Percentiles rank a stretch among this genome's conserved stretches.
Evolutionary conservation across 208 protist genomes (phyloP).

Genomic region (Leishmania arabica): DNA sequence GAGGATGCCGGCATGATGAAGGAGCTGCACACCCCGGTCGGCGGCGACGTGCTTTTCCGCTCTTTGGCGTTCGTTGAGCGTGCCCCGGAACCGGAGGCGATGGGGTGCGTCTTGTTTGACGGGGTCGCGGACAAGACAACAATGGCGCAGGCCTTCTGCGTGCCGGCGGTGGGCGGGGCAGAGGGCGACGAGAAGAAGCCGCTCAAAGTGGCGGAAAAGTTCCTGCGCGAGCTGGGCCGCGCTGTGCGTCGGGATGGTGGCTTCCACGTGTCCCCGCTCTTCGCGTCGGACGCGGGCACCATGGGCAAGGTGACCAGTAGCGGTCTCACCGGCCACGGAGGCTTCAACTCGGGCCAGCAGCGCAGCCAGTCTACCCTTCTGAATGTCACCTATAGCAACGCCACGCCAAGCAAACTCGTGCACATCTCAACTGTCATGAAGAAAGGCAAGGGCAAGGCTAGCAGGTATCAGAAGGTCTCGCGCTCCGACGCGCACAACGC

Average conservation of each 20-base stretch:
- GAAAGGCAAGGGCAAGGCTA: conserved; percentile 34
- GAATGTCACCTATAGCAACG: conserved; percentile 87
- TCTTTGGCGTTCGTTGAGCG: conserved; percentile 70
- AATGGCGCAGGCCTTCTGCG: conserved; percentile 81
- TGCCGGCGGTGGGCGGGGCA: conserved; percentile 34
- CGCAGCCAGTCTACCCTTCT: conserved; percentile 68
- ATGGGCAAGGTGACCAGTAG: conserved; percentile 81
- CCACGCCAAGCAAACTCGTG: conserved; percentile 81
- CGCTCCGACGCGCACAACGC: conserved; percentile 69
- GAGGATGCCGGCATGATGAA: conserved; percentile 60
- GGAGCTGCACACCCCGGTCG: conserved; percentile 52
- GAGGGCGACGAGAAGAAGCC: conserved; percentile 31
- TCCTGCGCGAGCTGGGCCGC: conserved; percentile 71
- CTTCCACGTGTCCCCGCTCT: conserved; percentile 84
- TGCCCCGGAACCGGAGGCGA: conserved; percentile 63
- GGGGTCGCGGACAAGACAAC: conserved; percentile 60
- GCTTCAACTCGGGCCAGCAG: conserved; percentile 84
- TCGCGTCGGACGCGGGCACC: conserved; percentile 67
- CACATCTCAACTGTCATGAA: conserved; percentile 70
- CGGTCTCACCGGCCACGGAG: conserved; percentile 69
- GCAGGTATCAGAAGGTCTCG: conserved; percentile 41
- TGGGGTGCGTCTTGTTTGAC: conserved; percentile 72
- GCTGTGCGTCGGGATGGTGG: conserved; percentile 85
- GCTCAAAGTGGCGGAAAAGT: conserved; percentile 58
- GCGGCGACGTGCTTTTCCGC: conserved; percentile 78